These are phyloP conservation scores for Metarhizium brunneum DNA, from an alignment of 2,329 filamentous ascomycete species.

Conservation along the genomic window DNA sequence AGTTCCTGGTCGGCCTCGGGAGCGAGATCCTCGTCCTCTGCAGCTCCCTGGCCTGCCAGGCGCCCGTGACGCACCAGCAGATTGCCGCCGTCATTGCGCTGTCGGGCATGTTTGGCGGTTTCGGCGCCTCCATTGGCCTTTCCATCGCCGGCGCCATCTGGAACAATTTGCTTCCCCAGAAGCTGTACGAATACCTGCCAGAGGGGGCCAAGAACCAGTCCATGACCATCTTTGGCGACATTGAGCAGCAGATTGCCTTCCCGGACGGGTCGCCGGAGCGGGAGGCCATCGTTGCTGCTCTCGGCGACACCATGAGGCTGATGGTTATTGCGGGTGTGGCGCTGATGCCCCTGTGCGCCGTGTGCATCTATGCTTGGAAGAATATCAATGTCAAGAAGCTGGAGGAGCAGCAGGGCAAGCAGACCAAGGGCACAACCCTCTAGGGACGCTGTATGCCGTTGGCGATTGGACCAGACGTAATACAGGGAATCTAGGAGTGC, in stretches of 20 bases:
- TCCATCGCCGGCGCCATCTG: constrained; percentile 54
- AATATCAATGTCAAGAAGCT: constrained; percentile 31
- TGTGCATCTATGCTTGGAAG: constrained; percentile 27
- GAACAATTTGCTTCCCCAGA: constrained; percentile 40
- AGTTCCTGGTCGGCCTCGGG: constrained; percentile 30
- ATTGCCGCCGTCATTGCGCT: constrained; percentile 48
- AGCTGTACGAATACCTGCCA: constrained; percentile 32
- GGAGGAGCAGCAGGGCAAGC: constrained; percentile 11
- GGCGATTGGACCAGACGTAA: no score
- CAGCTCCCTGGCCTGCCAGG: constrained; percentile 30
- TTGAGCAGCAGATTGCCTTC: constrained; percentile 42
- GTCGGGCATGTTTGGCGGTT: constrained; percentile 46
- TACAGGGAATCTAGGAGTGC: no score
- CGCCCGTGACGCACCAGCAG: constrained; percentile 42
- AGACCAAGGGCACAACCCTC: constrained; percentile 24
- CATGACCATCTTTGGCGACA: constrained; percentile 32
- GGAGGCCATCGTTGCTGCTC: constrained; percentile 48
- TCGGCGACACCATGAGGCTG: constrained; percentile 29
- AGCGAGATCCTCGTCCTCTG: background rate
- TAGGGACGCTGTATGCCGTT: background rate
- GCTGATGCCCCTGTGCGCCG: constrained; percentile 25
- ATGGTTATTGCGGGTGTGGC: constrained; percentile 31
- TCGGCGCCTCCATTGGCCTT: constrained; percentile 47
- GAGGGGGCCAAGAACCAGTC: constrained; percentile 20
- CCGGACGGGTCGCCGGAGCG: constrained; percentile 36